Evolutionary conservation across 805 yeast species (phyloP), one percentile per base, ranked within the genome.

Genomic region (Kuraishia hungarica): DNA sequence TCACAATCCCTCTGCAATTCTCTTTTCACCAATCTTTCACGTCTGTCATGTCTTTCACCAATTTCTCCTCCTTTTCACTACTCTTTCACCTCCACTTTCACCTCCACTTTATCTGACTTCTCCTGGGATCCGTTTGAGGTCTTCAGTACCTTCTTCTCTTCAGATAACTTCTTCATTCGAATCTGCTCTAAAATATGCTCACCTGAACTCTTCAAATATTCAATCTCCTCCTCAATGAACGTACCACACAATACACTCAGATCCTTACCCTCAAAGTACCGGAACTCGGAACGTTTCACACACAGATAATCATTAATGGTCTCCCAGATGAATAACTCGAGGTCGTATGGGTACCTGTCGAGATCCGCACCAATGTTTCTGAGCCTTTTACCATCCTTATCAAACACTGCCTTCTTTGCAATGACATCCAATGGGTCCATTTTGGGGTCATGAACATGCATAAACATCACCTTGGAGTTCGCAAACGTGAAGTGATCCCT

Each of bases 381-480:
- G 35, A 68, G 63, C 46, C 56, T 52, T 62, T 67, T 62, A 7
- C 66, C 65, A 13, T 67, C 67, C 51, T 60, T 55, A 56, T 63
- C 68, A 55, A 53, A 63, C 5, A 71, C 66, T 57, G 57, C 67
- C 53, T 59, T 62, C 48, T 62, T 60, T 4, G 66, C 61, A 46
- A 64, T 58, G 39, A 67, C 67, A 26, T 60, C 65, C 75, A 80
- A 79, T 1, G 84, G 84, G 61, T 80, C 75, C 62, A 80, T 72
- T 65, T 80, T 80, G 20, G 84, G 84, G 64, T 71, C 78, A 63
- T 80, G 81, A 29, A 81, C 79, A 59, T 80, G 84, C 59, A 80
- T 50, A 54, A 70, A 68, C 52, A 70, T 56, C 50, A 65, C 67
- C 50, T 64, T 62, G 1, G 69, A 64, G 54, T 63, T 65, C 13